Base-by-base conservation (phyloP, 2,329 filamentous ascomycete genomes). In the Macrophomina tecta region DNA sequence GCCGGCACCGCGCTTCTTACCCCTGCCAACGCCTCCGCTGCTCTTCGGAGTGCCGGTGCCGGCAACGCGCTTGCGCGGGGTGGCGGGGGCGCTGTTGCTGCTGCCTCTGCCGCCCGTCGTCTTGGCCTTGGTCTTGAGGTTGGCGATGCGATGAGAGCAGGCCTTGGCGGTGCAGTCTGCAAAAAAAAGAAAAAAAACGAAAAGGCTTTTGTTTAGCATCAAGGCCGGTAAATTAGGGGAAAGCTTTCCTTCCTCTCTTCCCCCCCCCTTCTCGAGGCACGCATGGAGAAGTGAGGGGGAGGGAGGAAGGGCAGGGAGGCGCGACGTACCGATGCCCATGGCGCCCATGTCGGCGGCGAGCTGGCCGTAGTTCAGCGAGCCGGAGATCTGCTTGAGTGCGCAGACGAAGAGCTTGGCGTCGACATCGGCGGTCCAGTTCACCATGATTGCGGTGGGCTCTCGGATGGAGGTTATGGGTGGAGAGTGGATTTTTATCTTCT, bases 121-220 rank as follows among this genome's bases (percentile, higher is more conserved):
- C 12, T 56, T 62, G 30, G 58, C 38, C 9, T 62, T 53, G 28
- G 12, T 11, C 56, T 68, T 69, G 23, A 70, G 42, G 7, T 65
- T 67, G 23, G 49, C 42, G 30, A 70, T 68, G 23, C 66, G 63
- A 53, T 69, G 69, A 4, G 62, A 65, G 42, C 67, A 49, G 0
- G 68, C 69, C 32, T 70, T 70, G 14, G 66, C 23, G 4, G 66
- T 69, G 58, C 51, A 53, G 5, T 69, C 69, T 69, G 18, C 18
- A 1, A 18, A 18, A 18, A 18, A 18, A 18, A 38, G 36, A 38
- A 5, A 38, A 38, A 11, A 38, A 38, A 38, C 36, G 6, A 11
- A 5, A 5, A 6, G 36, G 36, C 11, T 36, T 9, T 16, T 18
- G 6, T 8, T 30, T 36, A 16, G 53, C 14, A 23, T 11, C 18